Conservation (phyloP, 352 stramenopile genomes). For the Phytophthora meadii region DNA sequence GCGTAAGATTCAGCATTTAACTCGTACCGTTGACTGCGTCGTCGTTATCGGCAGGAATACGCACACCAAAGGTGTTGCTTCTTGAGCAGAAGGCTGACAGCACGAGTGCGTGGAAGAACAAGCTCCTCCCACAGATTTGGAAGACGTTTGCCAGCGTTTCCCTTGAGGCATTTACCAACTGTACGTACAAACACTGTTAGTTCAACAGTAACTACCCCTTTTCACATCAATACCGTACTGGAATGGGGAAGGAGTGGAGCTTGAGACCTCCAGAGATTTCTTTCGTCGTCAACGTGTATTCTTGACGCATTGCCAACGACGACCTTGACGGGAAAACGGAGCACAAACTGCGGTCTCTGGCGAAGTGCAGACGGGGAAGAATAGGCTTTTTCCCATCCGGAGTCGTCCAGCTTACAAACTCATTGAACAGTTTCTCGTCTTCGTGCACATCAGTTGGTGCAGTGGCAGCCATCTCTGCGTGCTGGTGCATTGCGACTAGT, state of each 20-base stretch:
- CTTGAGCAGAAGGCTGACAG: slow-evolving; percentile 77
- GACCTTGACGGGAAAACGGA: slow-evolving; percentile 63
- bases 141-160: slow-evolving; percentile 71
- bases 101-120: slow-evolving; percentile 89
- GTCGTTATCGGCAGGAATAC: slow-evolving; percentile 67
- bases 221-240: slow-evolving; percentile 38
- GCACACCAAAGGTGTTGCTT: slow-evolving; percentile 75
- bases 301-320: slow-evolving; percentile 72
- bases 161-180: slow-evolving; percentile 70
- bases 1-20: background rate
- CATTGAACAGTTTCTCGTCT: slow-evolving; percentile 85
- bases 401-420: slow-evolving; percentile 84
- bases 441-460: slow-evolving; percentile 52
- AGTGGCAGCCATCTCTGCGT: slow-evolving; percentile 27
- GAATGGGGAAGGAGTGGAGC: slow-evolving; percentile 83
- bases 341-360: slow-evolving; percentile 75
- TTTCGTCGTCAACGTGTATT: slow-evolving; percentile 85
- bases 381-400: slow-evolving; percentile 73
- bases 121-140: slow-evolving; percentile 82
- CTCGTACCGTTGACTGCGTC: slow-evolving; percentile 65
- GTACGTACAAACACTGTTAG: slow-evolving; percentile 17
- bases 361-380: slow-evolving; percentile 75
- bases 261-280: slow-evolving; percentile 86
- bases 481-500: slow-evolving; percentile 71
- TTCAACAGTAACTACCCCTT: background rate